phyloP scores from a whole-genome alignment of 169 alveolate species.

The Eimeria necatrix region DNA sequence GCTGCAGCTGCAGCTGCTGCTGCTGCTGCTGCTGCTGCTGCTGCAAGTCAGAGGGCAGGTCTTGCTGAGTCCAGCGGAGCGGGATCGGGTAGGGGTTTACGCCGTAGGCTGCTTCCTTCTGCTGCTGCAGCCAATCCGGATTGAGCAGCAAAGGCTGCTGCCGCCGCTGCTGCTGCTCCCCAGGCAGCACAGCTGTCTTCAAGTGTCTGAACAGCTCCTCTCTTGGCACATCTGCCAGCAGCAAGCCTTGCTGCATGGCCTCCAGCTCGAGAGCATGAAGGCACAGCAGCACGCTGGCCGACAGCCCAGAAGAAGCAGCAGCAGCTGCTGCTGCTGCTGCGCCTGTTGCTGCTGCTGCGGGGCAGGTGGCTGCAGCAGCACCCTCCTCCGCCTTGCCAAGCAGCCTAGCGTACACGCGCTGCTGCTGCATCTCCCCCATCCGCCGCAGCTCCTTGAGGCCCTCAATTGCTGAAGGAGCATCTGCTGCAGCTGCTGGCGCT shows the following conservation, averaged over 20 bases:
- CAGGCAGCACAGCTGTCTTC: conserved; percentile 59
- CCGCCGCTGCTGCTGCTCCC: conserved; percentile 25
- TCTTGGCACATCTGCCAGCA: conserved; percentile 65
- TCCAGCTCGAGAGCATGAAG: conserved; percentile 76
- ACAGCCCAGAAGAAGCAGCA: conserved; percentile 37
- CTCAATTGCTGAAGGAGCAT: conserved; percentile 28
- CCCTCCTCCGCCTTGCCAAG: conserved; percentile 32
- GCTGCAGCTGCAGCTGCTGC: conserved; percentile 35
- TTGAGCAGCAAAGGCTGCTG: conserved; percentile 63
- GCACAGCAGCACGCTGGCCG: conserved; percentile 75
- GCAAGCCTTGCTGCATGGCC: conserved; percentile 74
- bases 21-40: conserved; percentile 46
- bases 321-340: conserved; percentile 17
- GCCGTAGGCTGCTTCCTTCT: conserved; percentile 73
- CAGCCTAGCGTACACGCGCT: conserved; percentile 22
- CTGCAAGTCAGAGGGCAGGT: conserved; percentile 15
- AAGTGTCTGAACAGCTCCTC: conserved; percentile 68
- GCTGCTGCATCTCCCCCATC: conserved; percentile 25
- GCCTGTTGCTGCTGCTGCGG: conserved; percentile 5
- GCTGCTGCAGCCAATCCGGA: conserved; percentile 64
- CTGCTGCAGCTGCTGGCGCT: conserved; percentile 54
- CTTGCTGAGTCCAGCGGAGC: conserved; percentile 53
- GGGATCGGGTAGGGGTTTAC: conserved; percentile 77
- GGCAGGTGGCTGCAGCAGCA: neutral
- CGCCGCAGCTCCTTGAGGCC: conserved; percentile 56